Evolutionary conservation across 1,284 basidiomycete species (phyloP).

Genomic region (Fomes fomentarius): DNA sequence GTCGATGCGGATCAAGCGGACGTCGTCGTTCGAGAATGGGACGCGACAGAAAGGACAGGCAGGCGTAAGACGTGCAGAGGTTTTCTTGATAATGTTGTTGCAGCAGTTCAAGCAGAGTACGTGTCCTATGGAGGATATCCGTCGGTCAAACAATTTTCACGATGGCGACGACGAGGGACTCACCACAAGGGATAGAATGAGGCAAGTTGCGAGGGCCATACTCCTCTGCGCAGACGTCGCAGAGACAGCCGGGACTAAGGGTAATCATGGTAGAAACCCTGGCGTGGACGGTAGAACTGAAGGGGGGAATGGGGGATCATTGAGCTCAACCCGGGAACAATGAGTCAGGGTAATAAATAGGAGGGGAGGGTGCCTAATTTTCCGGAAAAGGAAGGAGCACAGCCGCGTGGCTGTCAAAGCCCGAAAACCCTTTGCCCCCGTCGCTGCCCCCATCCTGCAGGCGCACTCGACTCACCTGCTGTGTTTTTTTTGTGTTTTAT

Average conservation of each 20-base stretch:
- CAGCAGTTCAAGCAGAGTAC: constrained; percentile 75
- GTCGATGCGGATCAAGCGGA: constrained; percentile 79
- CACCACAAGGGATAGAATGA: constrained; percentile 79
- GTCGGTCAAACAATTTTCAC: constrained; percentile 30
- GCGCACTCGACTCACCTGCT: constrained; percentile 16
- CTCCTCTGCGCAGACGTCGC: constrained; percentile 86
- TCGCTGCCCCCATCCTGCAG: constrained; percentile 6
- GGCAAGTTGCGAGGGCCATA: constrained; percentile 72
- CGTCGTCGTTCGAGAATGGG: constrained; percentile 60
- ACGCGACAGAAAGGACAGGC: constrained; percentile 83
- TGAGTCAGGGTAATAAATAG: constrained; percentile 35
- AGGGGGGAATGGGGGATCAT: constrained; percentile 34
- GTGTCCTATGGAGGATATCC: constrained; percentile 54
- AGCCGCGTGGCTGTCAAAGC: constrained; percentile 18
- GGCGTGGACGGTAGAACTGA: constrained; percentile 31
- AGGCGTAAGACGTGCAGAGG: constrained; percentile 62
- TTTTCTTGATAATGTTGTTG: constrained; percentile 79
- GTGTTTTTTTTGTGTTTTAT: constrained; percentile 21
- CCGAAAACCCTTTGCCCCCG: constrained; percentile 25
- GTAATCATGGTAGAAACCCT: constrained; percentile 62
- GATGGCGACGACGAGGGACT: constrained; percentile 29
- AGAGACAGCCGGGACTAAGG: constrained; percentile 75
- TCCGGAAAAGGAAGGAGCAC: constrained; percentile 22
- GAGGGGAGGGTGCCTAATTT: constrained; percentile 26
- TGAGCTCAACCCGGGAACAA: constrained; percentile 31